Conservation (phyloP, 345 rosid species). For the Eucalyptus curtisii region DNA sequence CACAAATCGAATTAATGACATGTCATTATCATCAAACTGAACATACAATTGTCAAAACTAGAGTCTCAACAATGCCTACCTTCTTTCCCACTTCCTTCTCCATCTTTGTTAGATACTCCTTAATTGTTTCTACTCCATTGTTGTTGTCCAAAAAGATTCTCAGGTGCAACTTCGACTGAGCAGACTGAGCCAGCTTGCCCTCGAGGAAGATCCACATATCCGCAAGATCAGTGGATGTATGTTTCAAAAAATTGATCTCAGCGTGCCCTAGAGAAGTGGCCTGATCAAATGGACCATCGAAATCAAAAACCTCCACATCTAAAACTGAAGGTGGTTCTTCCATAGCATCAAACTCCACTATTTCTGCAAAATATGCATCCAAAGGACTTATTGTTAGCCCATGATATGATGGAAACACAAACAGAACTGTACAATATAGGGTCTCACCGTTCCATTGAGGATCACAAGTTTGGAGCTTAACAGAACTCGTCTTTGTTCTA, state of each 20-base stretch:
- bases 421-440: neutral
- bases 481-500: slow-evolving; percentile 73
- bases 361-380: slow-evolving; percentile 32
- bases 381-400: neutral
- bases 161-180: slow-evolving; percentile 65
- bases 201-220: slow-evolving; percentile 72
- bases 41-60: neutral
- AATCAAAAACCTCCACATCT: slow-evolving; percentile 83
- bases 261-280: slow-evolving; percentile 81
- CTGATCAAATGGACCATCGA: slow-evolving; percentile 88
- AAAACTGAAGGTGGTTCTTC: slow-evolving; percentile 90
- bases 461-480: slow-evolving; percentile 61
- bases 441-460: slow-evolving; percentile 86
- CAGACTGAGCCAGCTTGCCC: slow-evolving; percentile 79
- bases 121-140: slow-evolving; percentile 66
- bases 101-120: slow-evolving; percentile 64
- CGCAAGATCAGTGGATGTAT: slow-evolving; percentile 55
- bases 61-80: slow-evolving; percentile 22
- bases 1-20: neutral
- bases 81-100: slow-evolving; percentile 95
- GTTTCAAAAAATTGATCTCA: slow-evolving; percentile 79
- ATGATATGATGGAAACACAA: neutral
- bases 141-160: slow-evolving; percentile 75
- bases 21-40: neutral
- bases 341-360: slow-evolving; percentile 90